phyloP scores from a whole-genome alignment of 495 filamentous ascomycete genomes.

The Podospora tetraspora region DNA sequence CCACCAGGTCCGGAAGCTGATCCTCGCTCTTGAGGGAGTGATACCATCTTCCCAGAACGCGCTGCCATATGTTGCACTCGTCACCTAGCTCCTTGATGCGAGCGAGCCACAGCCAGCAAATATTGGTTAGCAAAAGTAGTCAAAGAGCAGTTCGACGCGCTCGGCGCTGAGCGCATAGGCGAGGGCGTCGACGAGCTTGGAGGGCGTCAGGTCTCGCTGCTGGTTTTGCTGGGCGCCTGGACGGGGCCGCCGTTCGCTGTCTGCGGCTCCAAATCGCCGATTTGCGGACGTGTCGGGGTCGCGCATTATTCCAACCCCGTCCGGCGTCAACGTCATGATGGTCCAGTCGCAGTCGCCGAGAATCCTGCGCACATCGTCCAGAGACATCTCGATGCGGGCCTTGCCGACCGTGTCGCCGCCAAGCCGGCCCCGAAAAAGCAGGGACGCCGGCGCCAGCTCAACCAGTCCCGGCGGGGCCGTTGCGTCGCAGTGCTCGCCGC shows the following conservation, averaged over 20 bases:
- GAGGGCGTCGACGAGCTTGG: neutral
- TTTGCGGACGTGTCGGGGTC: neutral
- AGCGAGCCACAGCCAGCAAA: neutral
- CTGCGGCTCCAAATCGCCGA: neutral
- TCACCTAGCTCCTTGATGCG: neutral
- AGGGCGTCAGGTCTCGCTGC: neutral
- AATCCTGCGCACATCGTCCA: constrained; percentile 7
- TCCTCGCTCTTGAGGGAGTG: neutral
- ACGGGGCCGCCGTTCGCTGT: neutral
- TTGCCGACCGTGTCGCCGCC: neutral
- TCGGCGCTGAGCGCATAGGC: neutral
- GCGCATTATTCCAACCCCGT: too few relatives aligned
- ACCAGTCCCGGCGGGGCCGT: neutral
- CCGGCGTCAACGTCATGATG: too few relatives aligned
- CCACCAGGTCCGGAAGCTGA: neutral
- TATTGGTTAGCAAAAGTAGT: neutral
- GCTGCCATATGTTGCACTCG: neutral
- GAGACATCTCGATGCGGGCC: neutral
- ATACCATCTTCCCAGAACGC: neutral
- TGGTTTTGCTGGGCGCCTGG: neutral
- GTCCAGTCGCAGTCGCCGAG: neutral
- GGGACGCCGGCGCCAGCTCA: neutral
- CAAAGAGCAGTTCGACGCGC: neutral
- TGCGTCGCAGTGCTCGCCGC: neutral
- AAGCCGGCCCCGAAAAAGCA: constrained; percentile 1